A percentile compares a stretch with the other conserved stretches of the same genome.
These are phyloP conservation scores for Leccinum arenicola DNA, from an alignment of 768 basidiomycete species.

Conservation along the genomic window DNA sequence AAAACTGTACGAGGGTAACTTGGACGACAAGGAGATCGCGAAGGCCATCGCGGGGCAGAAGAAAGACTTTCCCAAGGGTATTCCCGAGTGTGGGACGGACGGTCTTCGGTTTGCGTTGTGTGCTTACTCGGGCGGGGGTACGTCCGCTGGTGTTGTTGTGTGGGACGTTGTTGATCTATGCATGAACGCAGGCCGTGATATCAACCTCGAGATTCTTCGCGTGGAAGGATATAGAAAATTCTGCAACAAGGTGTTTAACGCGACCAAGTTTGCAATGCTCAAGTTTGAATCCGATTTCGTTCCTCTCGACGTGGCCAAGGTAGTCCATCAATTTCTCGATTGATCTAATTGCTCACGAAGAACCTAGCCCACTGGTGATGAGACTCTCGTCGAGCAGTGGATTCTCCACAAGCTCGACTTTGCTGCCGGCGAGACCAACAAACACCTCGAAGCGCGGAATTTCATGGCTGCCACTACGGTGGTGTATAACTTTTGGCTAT, in stretches of 20 bases:
- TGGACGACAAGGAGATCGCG: conserved; percentile 88
- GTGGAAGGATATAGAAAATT: conserved; percentile 99
- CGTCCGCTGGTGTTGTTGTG: conserved; percentile 6
- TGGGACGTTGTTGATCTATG: background rate
- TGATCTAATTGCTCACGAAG: background rate
- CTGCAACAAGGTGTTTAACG: conserved; percentile 99
- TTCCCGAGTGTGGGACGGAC: conserved; percentile 98
- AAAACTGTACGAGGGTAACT: conserved; percentile 86
- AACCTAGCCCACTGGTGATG: conserved; percentile 77
- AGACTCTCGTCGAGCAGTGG: conserved; percentile 93
- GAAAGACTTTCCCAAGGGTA: conserved; percentile 98
- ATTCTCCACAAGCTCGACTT: conserved; percentile 91
- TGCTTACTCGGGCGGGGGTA: conserved; percentile 90
- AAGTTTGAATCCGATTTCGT: conserved; percentile 85
- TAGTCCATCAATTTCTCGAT: conserved; percentile 27
- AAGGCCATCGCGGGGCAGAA: conserved; percentile 96
- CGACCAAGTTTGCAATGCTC: conserved; percentile 99
- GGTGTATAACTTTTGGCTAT: conserved; percentile 94
- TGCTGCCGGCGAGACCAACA: conserved; percentile 75
- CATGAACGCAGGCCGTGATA: conserved; percentile 75
- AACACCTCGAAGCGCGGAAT: conserved; percentile 71
- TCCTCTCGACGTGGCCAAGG: conserved; percentile 68
- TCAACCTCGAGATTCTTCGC: conserved; percentile 92
- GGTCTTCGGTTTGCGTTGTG: conserved; percentile 93
- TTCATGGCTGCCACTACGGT: conserved; percentile 90